These are phyloP conservation scores for Yamadazyma jaroonii DNA, from an alignment of 1,139 yeast species.

Conservation along the genomic window DNA sequence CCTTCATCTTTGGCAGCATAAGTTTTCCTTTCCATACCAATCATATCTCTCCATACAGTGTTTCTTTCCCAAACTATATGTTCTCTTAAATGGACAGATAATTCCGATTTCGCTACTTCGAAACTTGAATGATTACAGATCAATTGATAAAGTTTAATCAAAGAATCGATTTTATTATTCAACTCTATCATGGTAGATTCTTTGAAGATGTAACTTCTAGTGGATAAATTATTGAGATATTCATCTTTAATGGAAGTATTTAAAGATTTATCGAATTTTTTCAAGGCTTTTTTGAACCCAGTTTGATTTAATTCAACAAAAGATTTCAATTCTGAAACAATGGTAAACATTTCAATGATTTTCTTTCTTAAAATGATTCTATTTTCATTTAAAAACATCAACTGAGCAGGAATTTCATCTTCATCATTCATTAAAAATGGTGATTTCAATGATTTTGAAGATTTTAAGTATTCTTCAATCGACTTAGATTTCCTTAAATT, in stretches of 20 bases:
- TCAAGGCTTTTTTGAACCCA: constrained; percentile 66
- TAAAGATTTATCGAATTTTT: constrained; percentile 67
- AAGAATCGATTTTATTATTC: constrained; percentile 38
- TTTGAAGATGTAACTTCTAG: constrained; percentile 33
- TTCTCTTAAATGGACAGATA: constrained; percentile 62
- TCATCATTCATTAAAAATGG: constrained; percentile 35
- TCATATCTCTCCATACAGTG: constrained; percentile 78
- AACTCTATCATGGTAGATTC: constrained; percentile 42
- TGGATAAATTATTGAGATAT: constrained; percentile 32
- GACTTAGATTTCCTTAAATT: constrained; percentile 26
- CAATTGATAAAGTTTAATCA: constrained; percentile 38
- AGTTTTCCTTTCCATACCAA: constrained; percentile 73
- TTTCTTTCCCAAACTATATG: constrained; percentile 77
- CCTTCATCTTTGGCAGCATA: constrained; percentile 32
- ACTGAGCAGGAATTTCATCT: constrained; percentile 37
- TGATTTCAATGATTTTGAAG: constrained; percentile 40
- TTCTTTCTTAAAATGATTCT: constrained; percentile 56
- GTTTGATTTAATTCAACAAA: constrained; percentile 64
- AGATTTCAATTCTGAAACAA: constrained; percentile 62
- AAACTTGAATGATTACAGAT: constrained; percentile 44
- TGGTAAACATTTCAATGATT: constrained; percentile 55
- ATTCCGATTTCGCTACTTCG: constrained; percentile 44
- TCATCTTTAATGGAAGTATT: constrained; percentile 38
- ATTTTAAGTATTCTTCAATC: constrained; percentile 37
- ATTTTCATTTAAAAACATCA: constrained; percentile 38